Percentiles rank a stretch among this genome's conserved stretches.
These are phyloP conservation scores for Melampsora larici-populina DNA, from an alignment of 1,284 basidiomycete genomes.

Conservation along the genomic window DNA sequence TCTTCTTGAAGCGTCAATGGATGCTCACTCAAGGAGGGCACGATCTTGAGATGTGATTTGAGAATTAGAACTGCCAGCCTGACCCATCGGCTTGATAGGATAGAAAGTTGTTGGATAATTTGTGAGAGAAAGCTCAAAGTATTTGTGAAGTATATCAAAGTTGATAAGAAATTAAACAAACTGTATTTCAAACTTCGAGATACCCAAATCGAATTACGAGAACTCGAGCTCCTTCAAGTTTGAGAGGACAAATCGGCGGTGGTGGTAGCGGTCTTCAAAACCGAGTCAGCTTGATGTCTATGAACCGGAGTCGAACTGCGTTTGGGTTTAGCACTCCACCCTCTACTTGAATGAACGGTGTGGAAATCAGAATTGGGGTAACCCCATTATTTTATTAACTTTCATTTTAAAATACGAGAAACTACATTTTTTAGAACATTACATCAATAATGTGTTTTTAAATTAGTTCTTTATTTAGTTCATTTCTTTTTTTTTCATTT, in stretches of 20 bases:
- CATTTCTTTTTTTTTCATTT: too few relatives aligned
- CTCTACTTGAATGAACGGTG: neutral
- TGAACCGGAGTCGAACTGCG: neutral
- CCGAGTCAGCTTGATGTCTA: neutral
- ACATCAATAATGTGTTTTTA: too few relatives aligned
- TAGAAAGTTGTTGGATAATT: neutral
- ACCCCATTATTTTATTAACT: too few relatives aligned
- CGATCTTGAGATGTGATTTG: neutral
- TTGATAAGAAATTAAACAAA: neutral
- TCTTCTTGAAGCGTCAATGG: neutral
- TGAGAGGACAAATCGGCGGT: neutral
- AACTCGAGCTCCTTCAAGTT: neutral
- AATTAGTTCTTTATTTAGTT: too few relatives aligned
- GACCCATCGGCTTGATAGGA: neutral
- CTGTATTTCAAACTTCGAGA: neutral
- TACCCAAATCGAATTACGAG: neutral
- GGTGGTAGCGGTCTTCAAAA: neutral
- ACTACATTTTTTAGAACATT: too few relatives aligned
- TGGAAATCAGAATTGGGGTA: too few relatives aligned
- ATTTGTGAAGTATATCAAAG: slow-evolving; percentile 1
- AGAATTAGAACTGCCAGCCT: neutral
- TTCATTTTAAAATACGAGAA: too few relatives aligned
- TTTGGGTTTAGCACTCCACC: neutral
- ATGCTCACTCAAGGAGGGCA: neutral
- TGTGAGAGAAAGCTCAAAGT: neutral